Percentiles rank a stretch among this genome's conserved stretches.
Evolutionary conservation across 306 rosid genomes (phyloP).

Genomic region (Lupinus albus): DNA sequence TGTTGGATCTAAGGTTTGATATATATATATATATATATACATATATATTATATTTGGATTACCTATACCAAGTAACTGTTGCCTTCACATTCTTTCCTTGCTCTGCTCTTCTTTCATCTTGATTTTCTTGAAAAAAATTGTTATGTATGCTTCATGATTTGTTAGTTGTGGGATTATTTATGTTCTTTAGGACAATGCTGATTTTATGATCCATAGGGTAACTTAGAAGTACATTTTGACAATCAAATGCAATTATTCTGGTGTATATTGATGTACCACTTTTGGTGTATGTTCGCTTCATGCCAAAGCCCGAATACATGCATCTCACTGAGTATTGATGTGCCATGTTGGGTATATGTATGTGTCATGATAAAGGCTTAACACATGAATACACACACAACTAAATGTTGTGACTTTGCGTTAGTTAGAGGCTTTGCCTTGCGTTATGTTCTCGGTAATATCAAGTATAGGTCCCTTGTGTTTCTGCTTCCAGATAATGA

Average conservation of each 20-base stretch:
- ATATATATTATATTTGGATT: too few species aligned
- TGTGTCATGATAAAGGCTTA: constrained; percentile 19
- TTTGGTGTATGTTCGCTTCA: constrained; percentile 1
- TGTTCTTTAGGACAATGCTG: constrained; percentile 7
- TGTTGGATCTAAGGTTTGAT: background rate
- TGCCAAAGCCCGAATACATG: constrained; percentile 18
- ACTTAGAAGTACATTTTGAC: constrained; percentile 2
- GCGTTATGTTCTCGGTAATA: background rate
- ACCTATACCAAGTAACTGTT: background rate
- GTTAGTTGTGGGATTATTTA: background rate
- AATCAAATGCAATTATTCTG: background rate
- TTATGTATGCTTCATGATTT: background rate
- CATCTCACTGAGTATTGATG: background rate
- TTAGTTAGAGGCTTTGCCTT: background rate
- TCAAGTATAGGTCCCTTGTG: background rate
- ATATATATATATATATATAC: too few species aligned
- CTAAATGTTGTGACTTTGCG: background rate
- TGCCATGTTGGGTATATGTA: background rate
- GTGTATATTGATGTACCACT: background rate
- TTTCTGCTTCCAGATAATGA: background rate
- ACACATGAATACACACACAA: background rate
- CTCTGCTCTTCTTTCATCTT: background rate
- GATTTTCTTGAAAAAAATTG: background rate
- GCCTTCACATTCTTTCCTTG: constrained; percentile 8
- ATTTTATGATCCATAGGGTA: background rate